A percentile compares a stretch with the other conserved stretches of the same genome.
These are phyloP conservation scores for Lagerstroemia speciosa DNA, from an alignment of 345 rosid genomes.

Conservation along the genomic window DNA sequence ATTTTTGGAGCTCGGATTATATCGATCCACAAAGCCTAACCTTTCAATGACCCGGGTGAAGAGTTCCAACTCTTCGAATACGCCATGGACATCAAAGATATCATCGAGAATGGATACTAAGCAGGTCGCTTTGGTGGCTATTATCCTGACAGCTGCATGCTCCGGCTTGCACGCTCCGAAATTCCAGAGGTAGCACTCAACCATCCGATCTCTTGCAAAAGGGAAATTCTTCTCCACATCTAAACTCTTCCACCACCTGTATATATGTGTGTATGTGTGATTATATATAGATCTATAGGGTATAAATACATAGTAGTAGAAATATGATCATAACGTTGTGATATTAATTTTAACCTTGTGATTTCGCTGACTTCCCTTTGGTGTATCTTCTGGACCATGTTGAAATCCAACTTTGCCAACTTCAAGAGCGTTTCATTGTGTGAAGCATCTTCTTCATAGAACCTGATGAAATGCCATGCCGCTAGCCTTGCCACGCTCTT, in stretches of 20 bases:
- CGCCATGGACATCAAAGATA: constrained; percentile 5
- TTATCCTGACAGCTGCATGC: background rate
- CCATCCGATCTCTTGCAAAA: constrained; percentile 14
- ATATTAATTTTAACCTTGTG: no score
- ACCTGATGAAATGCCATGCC: no score
- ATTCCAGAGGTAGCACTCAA: constrained; percentile 4
- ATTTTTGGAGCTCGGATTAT: background rate
- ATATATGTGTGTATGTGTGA: no score
- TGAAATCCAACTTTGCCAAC: no score
- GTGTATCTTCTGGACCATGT: no score
- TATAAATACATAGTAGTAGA: no score
- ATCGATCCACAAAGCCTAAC: background rate
- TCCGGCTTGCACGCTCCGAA: background rate
- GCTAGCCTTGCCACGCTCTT: no score
- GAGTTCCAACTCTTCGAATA: background rate
- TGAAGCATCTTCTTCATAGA: no score
- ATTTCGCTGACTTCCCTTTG: no score
- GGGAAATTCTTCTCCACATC: background rate
- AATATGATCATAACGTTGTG: no score
- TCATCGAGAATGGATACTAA: background rate
- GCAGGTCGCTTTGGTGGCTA: background rate
- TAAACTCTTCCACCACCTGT: constrained; percentile 15
- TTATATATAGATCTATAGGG: no score
- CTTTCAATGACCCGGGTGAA: background rate
- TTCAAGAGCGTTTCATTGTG: no score